These are phyloP conservation scores for Lipomyces anomalus DNA, from an alignment of 805 yeast genomes.

Conservation along the genomic window DNA sequence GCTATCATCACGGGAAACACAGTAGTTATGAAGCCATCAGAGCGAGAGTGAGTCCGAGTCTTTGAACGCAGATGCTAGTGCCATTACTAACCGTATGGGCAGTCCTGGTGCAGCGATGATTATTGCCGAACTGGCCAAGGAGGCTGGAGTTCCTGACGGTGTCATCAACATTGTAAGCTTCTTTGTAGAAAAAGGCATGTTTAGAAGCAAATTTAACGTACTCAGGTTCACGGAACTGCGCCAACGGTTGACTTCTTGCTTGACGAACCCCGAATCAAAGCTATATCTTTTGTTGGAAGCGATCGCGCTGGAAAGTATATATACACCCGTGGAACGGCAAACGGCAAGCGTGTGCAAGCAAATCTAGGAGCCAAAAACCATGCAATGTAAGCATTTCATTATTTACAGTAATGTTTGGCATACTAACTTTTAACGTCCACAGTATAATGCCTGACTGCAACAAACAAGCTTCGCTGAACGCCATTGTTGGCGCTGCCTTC, in stretches of 20 bases:
- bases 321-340: constrained; percentile 55
- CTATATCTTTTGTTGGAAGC: constrained; percentile 74
- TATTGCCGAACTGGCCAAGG: constrained; percentile 61
- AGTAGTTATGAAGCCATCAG: constrained; percentile 62
- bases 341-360: constrained; percentile 72
- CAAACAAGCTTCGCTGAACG: constrained; percentile 55
- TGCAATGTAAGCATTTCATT: constrained; percentile 38
- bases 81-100: neutral
- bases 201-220: too few species aligned
- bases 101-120: constrained; percentile 71
- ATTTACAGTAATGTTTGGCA: neutral
- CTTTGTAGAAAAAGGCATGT: too few species aligned
- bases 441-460: constrained; percentile 64
- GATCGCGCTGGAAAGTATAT: constrained; percentile 74
- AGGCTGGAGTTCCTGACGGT: constrained; percentile 74
- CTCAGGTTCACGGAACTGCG: constrained; percentile 63
- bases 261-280: constrained; percentile 69
- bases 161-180: constrained; percentile 39
- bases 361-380: constrained; percentile 78
- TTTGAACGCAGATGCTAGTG: neutral
- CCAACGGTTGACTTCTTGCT: constrained; percentile 64
- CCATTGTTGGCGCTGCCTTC: constrained; percentile 68
- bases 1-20: constrained; percentile 68
- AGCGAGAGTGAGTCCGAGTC: constrained; percentile 42
- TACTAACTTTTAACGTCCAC: neutral